These are phyloP conservation scores for Candida bentonensis DNA, from an alignment of 805 yeast genomes.

Conservation along the genomic window DNA sequence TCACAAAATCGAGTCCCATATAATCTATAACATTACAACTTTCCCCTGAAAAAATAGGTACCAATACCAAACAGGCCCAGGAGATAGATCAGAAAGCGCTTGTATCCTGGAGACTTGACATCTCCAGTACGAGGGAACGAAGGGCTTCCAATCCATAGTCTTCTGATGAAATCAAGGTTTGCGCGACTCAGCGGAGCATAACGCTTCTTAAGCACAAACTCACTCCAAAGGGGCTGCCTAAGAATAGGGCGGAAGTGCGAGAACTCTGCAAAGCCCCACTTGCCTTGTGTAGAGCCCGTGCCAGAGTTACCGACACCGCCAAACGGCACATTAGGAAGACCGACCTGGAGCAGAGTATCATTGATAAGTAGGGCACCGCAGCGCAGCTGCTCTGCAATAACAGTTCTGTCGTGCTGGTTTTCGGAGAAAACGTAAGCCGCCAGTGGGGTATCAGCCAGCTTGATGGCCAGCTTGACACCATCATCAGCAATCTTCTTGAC, in stretches of 20 bases:
- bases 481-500: slow-evolving; percentile 25
- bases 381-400: slow-evolving; percentile 39
- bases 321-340: slow-evolving; percentile 57
- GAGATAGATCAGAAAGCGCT: not conserved
- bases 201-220: slow-evolving; percentile 41
- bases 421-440: slow-evolving; percentile 60
- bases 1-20: too few relatives aligned
- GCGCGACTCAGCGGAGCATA: slow-evolving; percentile 41
- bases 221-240: slow-evolving; percentile 53
- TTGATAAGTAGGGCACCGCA: slow-evolving; percentile 63
- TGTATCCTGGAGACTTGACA: not conserved
- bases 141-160: not conserved
- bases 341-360: slow-evolving; percentile 62
- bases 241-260: slow-evolving; percentile 60
- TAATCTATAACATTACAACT: too few relatives aligned
- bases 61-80: not conserved
- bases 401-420: slow-evolving; percentile 31
- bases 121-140: not conserved
- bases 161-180: not conserved
- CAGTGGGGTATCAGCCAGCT: slow-evolving; percentile 59
- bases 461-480: slow-evolving; percentile 24
- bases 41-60: not conserved
- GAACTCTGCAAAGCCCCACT: slow-evolving; percentile 52
- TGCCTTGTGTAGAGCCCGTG: slow-evolving; percentile 70
- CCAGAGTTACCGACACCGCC: slow-evolving; percentile 90